These are phyloP conservation scores for Phytophthora cryptogea DNA, from an alignment of 352 stramenopile genomes.

Conservation along the genomic window DNA sequence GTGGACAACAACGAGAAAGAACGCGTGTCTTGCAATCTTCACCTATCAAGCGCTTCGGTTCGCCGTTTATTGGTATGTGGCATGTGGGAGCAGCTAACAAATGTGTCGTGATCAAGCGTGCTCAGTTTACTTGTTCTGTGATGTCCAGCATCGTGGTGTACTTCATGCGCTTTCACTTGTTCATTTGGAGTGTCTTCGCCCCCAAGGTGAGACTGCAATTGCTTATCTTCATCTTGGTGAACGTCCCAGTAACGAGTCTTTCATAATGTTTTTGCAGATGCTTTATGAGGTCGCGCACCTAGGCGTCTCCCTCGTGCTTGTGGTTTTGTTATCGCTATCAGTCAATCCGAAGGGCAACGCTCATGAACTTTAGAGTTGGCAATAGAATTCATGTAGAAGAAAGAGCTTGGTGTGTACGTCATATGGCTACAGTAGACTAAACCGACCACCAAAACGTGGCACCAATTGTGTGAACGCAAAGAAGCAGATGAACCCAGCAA, in stretches of 20 bases:
- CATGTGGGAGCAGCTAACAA: too few relatives aligned
- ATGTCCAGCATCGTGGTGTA: constrained; percentile 73
- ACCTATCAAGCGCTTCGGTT: constrained; percentile 66
- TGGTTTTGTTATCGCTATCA: constrained; percentile 17
- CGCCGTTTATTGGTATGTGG: constrained; percentile 64
- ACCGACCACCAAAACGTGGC: constrained; percentile 4
- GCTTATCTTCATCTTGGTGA: background rate
- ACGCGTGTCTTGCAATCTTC: constrained; percentile 44
- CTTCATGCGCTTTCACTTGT: constrained; percentile 90
- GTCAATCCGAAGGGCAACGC: background rate
- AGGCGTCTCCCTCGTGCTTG: constrained; percentile 36
- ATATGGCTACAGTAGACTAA: constrained; percentile 22
- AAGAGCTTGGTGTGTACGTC: background rate
- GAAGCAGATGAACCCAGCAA: background rate
- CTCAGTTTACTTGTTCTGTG: background rate
- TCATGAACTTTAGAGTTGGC: constrained; percentile 13
- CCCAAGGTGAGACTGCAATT: constrained; percentile 62
- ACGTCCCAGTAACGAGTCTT: background rate
- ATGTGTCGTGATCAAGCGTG: too few relatives aligned
- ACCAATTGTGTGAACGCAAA: background rate
- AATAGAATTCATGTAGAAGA: constrained; percentile 4
- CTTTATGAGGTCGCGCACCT: constrained; percentile 76
- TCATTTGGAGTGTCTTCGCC: constrained; percentile 92
- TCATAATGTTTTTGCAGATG: constrained; percentile 48
- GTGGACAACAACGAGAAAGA: constrained; percentile 3